Base-by-base conservation (phyloP, 129 eudicot species). In the Lactuca saligna region DNA sequence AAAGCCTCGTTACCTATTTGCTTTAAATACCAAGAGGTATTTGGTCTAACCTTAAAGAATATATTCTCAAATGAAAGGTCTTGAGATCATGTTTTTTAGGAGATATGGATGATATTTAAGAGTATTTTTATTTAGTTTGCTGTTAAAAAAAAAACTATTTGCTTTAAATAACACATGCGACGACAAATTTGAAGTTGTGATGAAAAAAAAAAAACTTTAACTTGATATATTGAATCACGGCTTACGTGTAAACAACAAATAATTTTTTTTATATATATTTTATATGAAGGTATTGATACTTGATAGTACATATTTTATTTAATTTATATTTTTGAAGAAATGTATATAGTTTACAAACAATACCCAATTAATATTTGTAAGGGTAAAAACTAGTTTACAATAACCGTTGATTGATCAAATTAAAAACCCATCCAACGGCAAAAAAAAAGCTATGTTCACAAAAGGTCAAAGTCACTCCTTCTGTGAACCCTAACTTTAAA, bases 401-500 rank as follows among this genome's bases (percentile, higher is more conserved):
- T 8, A 69, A 57, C 65, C 74, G 42, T 69, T 25, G 65, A 41
- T 57, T 41, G 9, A 69, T 25, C 31, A 25, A 20, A 57, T 4
- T 0, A 35, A 50, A 6, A 17, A 56, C 25, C 15, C 31, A 65
- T 31, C 66, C 79, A 65, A 74, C 72, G 41, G 72, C 72, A 74
- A 74, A 65, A 74, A 74, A 65, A 60, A 12, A 65, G 0, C 65
- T 16, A 42, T 17, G 17, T 25, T 63, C 73, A 57, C 38, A 42
- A 74, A 12, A 17, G 7, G 17, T 25, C 29, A 25, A 25, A 25
- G 29, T 25, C 25, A 68, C n/a, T 62, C 39, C 77, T 80, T 50
- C 65, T 81, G 8, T 73, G 74, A 51, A 89, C 87, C 82, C 79
- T 69, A 50, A 86, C 95, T 33, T 71, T 78, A 11, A 86, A 76